These are phyloP conservation scores for Saccharomyces cerevisiae DNA, from an alignment of 805 yeast species.

Conservation along the genomic window DNA sequence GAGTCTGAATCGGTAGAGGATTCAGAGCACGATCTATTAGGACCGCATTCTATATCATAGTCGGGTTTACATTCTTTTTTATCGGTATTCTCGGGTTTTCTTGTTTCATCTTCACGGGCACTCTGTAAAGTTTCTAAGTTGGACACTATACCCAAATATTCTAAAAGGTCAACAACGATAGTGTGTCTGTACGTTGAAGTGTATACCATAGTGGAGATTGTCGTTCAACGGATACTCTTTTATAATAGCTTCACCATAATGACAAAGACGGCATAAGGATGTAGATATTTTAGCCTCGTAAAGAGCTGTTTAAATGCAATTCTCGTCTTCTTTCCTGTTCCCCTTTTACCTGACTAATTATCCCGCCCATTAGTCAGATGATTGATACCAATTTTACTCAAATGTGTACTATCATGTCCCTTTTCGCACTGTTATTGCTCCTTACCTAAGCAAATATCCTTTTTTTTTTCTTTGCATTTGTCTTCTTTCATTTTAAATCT, in stretches of 20 bases:
- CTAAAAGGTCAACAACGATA: constrained; percentile 20
- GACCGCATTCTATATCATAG: background rate
- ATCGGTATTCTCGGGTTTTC: background rate
- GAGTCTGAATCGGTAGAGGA: background rate
- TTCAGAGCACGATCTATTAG: background rate
- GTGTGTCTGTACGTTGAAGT: constrained; percentile 15
- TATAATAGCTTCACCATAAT: too few relatives aligned
- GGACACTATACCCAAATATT: constrained; percentile 10
- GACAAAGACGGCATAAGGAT: background rate
- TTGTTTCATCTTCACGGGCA: background rate
- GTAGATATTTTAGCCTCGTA: background rate
- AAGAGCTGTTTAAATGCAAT: background rate
- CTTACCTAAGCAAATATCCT: background rate
- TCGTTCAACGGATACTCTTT: background rate
- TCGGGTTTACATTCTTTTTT: background rate
- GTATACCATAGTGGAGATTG: constrained; percentile 4
- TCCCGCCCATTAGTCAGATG: background rate
- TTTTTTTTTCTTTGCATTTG: background rate
- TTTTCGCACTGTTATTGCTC: background rate
- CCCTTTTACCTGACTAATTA: background rate
- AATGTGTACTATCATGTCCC: background rate
- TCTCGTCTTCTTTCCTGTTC: background rate
- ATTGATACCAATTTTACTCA: background rate
- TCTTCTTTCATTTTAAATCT: background rate
- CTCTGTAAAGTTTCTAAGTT: constrained; percentile 6